Base-by-base conservation (phyloP, 495 filamentous ascomycete species). In the Aspergillus asperescens region DNA sequence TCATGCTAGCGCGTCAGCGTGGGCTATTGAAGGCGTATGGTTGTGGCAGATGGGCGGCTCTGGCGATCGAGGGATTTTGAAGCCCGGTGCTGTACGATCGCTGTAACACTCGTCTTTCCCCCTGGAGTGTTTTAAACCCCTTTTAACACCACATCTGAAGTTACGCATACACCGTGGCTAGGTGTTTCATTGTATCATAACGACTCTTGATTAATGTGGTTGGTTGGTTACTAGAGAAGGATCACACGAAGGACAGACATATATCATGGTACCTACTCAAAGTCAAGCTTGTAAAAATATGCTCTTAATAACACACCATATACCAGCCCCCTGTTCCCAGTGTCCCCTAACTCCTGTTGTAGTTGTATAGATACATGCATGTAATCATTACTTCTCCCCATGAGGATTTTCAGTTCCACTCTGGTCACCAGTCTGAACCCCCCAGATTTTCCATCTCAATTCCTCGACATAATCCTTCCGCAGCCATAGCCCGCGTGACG, bases 11-110 rank as follows among this genome's bases (percentile, higher is more conserved):
- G 84, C 85, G 18, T 80, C 82, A 58, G 82, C 83, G 1, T 93
- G 88, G 79, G 93, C 93, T 29, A 81, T 83, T 16, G 93, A 98
- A 69, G 90, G 91, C 23, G 71, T 96, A 25, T 96, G 93, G 92
- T 63, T 95, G 37, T 93, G 87, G 80, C 82, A 89, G 72, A 88
- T 84, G 70, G 88, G 89, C 0, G 89, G 89, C 0, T 81, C 77
- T 70, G 73, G 72, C 42, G 70, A 77, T 52, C 63, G 72, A 4
- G 72, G 71, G 0, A 54, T 74, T 4, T 56, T 71, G 52, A 75
- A 74, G 49, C 63, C 65, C 19, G 61, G 64, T 5, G 60, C 65
- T 16, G 45, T 66, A 52, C 65, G 69, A 13, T 64, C 68, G 29
- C 56, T 63, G 40, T 70, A 64, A 47, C 25, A 4, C 2, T 18